Evolutionary conservation across 2,329 filamentous ascomycete species (phyloP).

Genomic region (Thermothelomyces thermophilus): DNA sequence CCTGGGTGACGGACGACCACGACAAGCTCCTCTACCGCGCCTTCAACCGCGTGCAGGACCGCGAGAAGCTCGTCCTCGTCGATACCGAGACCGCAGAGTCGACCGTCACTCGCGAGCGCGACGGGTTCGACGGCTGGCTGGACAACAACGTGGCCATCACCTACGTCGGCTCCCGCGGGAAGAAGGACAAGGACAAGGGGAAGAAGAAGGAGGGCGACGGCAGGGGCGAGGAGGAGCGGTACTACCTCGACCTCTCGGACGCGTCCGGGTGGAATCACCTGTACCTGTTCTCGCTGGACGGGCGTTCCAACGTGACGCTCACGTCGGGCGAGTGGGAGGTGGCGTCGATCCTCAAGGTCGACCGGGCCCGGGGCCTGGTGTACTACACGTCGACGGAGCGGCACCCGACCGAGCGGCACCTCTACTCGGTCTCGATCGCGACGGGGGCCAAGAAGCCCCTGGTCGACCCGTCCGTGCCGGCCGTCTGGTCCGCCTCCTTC

Average conservation of each 20-base stretch:
- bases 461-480: conserved; percentile 53
- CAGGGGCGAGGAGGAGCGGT: conserved; percentile 25
- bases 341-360: conserved; percentile 50
- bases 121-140: conserved; percentile 56
- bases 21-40: conserved; percentile 56
- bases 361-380: conserved; percentile 47
- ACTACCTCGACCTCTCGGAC: conserved; percentile 63
- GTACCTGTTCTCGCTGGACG: conserved; percentile 55
- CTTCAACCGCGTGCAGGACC: conserved; percentile 63
- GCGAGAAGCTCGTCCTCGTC: conserved; percentile 55
- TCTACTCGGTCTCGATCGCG: conserved; percentile 59
- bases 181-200: background rate
- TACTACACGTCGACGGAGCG: conserved; percentile 61
- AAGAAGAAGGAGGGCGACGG: background rate
- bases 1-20: conserved; percentile 59
- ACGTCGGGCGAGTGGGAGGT: conserved; percentile 64
- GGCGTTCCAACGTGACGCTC: conserved; percentile 49
- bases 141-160: conserved; percentile 51
- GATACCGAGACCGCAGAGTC: conserved; percentile 43
- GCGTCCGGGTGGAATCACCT: conserved; percentile 59
- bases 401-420: conserved; percentile 60
- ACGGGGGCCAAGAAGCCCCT: conserved; percentile 50
- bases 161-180: conserved; percentile 40
- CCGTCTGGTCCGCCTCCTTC: conserved; percentile 59
- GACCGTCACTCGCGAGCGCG: conserved; percentile 46